phyloP scores from a whole-genome alignment of 495 filamentous ascomycete genomes.

The Diplogelasinospora grovesii region DNA sequence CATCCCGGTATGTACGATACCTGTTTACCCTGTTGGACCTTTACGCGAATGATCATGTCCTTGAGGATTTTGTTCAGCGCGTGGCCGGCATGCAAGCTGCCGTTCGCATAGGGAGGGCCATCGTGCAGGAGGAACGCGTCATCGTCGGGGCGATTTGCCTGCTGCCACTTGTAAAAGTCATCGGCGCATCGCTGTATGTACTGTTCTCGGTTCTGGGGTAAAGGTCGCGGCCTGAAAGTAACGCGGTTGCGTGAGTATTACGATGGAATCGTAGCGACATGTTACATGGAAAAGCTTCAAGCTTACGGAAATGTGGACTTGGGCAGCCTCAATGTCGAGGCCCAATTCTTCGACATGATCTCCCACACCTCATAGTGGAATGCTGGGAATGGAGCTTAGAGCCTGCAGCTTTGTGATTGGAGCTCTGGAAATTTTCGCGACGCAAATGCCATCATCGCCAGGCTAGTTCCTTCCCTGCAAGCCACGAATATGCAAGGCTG shows the following conservation, averaged over 20 bases:
- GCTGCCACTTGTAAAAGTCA: constrained; percentile 84
- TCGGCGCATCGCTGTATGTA: constrained; percentile 77
- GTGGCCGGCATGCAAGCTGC: constrained; percentile 90
- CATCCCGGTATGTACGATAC: constrained; percentile 91
- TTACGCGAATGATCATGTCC: constrained; percentile 78
- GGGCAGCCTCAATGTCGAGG: constrained; percentile 42
- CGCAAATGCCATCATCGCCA: constrained; percentile 4
- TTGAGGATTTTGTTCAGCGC: constrained; percentile 97
- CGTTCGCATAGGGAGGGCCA: constrained; percentile 96
- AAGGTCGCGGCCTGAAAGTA: constrained; percentile 39
- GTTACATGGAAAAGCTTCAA: background rate
- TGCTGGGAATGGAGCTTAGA: background rate
- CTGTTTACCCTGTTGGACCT: constrained; percentile 64
- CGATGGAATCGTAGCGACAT: background rate
- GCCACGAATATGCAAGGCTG: constrained; percentile 16
- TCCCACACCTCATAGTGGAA: constrained; percentile 13
- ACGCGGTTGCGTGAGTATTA: background rate
- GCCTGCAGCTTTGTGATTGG: background rate
- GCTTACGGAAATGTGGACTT: constrained; percentile 44
- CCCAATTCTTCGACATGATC: constrained; percentile 45
- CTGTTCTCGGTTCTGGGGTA: constrained; percentile 39
- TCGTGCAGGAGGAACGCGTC: constrained; percentile 80
- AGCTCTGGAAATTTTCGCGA: constrained; percentile 9
- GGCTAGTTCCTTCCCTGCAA: constrained; percentile 11
- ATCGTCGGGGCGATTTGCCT: constrained; percentile 46